Conservation (phyloP, 768 basidiomycete genomes). For the Naganishia antarctica region DNA sequence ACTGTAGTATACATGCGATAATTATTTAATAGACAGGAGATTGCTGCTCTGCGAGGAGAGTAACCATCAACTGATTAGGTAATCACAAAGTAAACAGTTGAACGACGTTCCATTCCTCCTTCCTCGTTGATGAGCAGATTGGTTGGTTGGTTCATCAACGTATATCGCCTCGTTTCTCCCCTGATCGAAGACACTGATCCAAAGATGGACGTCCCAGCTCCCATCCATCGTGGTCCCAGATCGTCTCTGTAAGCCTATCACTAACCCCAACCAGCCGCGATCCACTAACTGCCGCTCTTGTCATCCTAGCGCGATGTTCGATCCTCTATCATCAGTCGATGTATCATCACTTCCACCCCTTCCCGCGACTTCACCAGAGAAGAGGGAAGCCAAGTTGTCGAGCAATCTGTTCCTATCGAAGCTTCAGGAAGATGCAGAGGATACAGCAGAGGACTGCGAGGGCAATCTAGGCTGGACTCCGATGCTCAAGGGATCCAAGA, state of each 20-base stretch:
- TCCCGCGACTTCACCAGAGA: not conserved
- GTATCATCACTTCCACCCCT: not conserved
- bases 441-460: not conserved
- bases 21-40: no score
- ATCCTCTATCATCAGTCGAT: conserved; percentile 2
- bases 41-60: no score
- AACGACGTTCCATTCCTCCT: no score
- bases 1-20: no score
- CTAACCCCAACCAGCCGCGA: not conserved
- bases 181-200: not conserved
- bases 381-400: not conserved
- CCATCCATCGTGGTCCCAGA: not conserved
- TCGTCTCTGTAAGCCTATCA: conserved; percentile 3
- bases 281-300: not conserved
- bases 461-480: conserved; percentile 1
- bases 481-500: not conserved
- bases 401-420: not conserved
- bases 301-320: conserved; percentile 5
- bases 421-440: not conserved
- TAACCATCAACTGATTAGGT: no score
- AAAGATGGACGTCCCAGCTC: no score
- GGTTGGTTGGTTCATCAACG: no score
- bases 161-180: not conserved
- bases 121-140: no score
- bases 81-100: no score